Evolutionary conservation across 495 filamentous ascomycete species (phyloP).

Genomic region (Trichoderma reesei): DNA sequence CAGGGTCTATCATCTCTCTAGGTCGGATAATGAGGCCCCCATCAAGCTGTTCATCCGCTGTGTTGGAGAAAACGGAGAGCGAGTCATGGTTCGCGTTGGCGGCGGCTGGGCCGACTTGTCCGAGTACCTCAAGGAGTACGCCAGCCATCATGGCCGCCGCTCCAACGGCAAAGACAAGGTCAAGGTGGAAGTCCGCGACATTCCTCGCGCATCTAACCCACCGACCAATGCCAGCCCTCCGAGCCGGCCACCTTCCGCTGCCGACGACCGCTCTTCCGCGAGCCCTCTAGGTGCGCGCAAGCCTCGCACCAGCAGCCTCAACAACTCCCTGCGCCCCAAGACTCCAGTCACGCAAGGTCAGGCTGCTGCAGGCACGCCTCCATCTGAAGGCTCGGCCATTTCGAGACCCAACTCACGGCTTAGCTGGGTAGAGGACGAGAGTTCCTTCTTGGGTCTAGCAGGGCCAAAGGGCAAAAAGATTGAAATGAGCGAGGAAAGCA

Average conservation of each 20-base stretch:
- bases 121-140: conserved; percentile 91
- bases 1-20: conserved; percentile 87
- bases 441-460: conserved; percentile 45
- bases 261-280: conserved; percentile 15
- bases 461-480: conserved; percentile 50
- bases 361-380: conserved; percentile 21
- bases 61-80: conserved; percentile 80
- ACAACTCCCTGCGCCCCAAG: conserved; percentile 18
- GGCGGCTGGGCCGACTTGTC: conserved; percentile 94
- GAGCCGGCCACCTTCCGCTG: conserved; percentile 29
- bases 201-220: conserved; percentile 35
- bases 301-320: conserved; percentile 28
- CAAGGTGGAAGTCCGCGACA: conserved; percentile 51
- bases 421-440: conserved; percentile 48
- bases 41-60: conserved; percentile 89
- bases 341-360: conserved; percentile 22
- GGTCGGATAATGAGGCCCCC: conserved; percentile 67
- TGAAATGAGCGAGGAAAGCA: conserved; percentile 52
- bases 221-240: conserved; percentile 35
- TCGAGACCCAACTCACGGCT: conserved; percentile 36
- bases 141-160: conserved; percentile 69
- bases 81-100: conserved; percentile 94
- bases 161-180: conserved; percentile 31
- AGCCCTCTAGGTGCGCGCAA: conserved; percentile 36
- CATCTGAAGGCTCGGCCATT: conserved; percentile 25